Base-by-base conservation (phyloP, 441 rosid species). In the Erodium moschatum region DNA sequence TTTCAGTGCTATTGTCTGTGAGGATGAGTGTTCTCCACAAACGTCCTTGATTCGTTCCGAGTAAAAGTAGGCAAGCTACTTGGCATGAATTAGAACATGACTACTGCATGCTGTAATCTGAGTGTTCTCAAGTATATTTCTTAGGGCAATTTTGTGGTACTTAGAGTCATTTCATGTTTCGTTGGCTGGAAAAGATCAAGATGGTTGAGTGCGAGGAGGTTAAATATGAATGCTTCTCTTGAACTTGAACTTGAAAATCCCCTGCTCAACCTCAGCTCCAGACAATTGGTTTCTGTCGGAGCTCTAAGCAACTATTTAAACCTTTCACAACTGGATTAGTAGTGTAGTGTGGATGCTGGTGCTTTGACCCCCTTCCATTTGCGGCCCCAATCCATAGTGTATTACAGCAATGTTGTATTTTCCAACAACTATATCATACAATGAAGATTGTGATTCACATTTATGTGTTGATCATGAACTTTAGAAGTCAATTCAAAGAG, bases 231-330 rank as follows among this genome's bases (percentile, higher is more conserved):
- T 56, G 63, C 12, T 18, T 56, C 11, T 56, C 63, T 6, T 64
- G 18, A 33, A 9, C 27, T 65, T 77, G 50, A 35, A 35, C 35
- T 24, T 35, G 52, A 61, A n/a, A 48, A 65, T 60, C 38, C 15
- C 35, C 10, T 48, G 13, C 38, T 67, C n/a, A 33, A 67, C 63
- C 44, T 15, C 20, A 16, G 50, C 38, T 64, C 11, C 13, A 66
- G 63, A 69, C 54, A 50, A 48, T 66, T 33, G 38, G 4, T 33
- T 33, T 33, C 6, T 69, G 20, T 63, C 13, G 29, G 48, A 18
- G 20, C 13, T 70, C 12, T 56, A 56, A 19, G 11, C 63, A 56
- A 56, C 63, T 56, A 56, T 56, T 19, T 56, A 54, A 18, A 18
- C 21, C 60, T 18, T 54, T 16, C 21, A 18, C 18, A 18, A 19